phyloP scores from a whole-genome alignment of 1,284 basidiomycete genomes.

The Agaricales sp. region DNA sequence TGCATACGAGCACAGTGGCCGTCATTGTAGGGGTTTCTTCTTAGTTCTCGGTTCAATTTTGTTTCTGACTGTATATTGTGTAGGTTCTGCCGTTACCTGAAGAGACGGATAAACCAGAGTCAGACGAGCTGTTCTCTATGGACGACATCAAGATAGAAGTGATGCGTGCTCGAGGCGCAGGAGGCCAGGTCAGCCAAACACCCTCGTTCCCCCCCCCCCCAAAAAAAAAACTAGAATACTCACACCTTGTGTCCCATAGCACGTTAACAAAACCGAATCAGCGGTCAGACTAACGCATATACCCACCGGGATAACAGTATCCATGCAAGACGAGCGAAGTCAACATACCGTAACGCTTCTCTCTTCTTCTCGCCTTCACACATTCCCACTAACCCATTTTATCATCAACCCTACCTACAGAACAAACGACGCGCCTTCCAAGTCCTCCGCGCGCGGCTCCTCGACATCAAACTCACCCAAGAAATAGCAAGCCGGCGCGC shows the following conservation, averaged over 20 bases:
- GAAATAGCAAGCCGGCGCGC: slow-evolving; percentile 67
- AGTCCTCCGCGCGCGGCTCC: slow-evolving; percentile 73
- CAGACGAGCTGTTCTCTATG: slow-evolving; percentile 64
- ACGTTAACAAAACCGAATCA: slow-evolving; percentile 98
- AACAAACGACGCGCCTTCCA: slow-evolving; percentile 86
- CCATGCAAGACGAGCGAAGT: slow-evolving; percentile 96
- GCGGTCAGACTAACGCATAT: slow-evolving; percentile 94
- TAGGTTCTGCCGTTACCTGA: slow-evolving; percentile 77
- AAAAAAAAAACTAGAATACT: slow-evolving; percentile 6
- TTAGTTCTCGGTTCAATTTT: not conserved
- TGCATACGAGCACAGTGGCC: slow-evolving; percentile 91
- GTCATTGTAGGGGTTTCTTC: slow-evolving; percentile 55
- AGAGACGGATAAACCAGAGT: slow-evolving; percentile 35
- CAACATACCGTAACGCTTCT: slow-evolving; percentile 89
- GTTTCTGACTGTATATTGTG: slow-evolving; percentile 3
- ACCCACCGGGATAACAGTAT: slow-evolving; percentile 90
- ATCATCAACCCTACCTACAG: slow-evolving; percentile 27
- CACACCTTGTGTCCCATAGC: too few relatives aligned
- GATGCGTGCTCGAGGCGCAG: slow-evolving; percentile 92
- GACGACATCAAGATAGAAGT: slow-evolving; percentile 88
- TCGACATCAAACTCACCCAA: slow-evolving; percentile 66
- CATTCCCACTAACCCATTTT: slow-evolving; percentile 2
- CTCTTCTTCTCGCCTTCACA: slow-evolving; percentile 1
- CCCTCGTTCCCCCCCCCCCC: not conserved
- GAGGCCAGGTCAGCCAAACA: slow-evolving; percentile 81